phyloP scores from a whole-genome alignment of 2,329 filamentous ascomycete species.

The Diaporthe capsici region DNA sequence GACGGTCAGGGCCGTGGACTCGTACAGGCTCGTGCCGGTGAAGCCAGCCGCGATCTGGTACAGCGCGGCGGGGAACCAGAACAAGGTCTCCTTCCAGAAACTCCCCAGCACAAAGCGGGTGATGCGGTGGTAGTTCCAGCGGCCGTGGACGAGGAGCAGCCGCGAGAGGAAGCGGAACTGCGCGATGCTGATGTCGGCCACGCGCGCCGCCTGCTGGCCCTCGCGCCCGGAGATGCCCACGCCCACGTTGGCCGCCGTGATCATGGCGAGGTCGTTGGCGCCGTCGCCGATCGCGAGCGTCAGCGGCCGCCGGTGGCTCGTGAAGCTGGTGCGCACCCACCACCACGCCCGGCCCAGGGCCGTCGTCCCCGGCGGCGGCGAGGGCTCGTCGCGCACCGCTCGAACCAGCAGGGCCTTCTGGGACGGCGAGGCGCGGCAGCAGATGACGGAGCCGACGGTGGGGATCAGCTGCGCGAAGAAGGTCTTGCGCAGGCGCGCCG shows the following conservation, averaged over 20 bases:
- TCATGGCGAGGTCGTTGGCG: slow-evolving; percentile 96
- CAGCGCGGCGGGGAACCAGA: slow-evolving; percentile 87
- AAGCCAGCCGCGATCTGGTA: slow-evolving; percentile 90
- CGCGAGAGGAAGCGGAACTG: slow-evolving; percentile 91
- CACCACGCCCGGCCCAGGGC: neutral
- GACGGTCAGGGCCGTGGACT: slow-evolving; percentile 81
- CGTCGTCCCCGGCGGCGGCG: neutral
- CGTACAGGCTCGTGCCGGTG: slow-evolving; percentile 91
- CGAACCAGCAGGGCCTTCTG: slow-evolving; percentile 93
- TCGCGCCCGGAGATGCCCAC: slow-evolving; percentile 95
- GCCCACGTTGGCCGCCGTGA: slow-evolving; percentile 86
- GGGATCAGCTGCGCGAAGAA: slow-evolving; percentile 86
- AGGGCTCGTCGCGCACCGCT: slow-evolving; percentile 71
- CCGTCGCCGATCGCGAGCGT: slow-evolving; percentile 95
- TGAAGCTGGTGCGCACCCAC: slow-evolving; percentile 19
- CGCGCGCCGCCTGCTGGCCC: slow-evolving; percentile 89
- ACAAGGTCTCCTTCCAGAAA: slow-evolving; percentile 90
- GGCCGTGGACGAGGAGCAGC: slow-evolving; percentile 85
- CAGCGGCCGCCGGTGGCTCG: slow-evolving; percentile 53
- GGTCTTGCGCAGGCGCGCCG: slow-evolving; percentile 53
- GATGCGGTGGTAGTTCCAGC: slow-evolving; percentile 91
- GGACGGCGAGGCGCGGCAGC: slow-evolving; percentile 89
- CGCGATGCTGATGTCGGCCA: slow-evolving; percentile 91
- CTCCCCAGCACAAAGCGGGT: slow-evolving; percentile 92
- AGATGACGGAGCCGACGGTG: slow-evolving; percentile 90